Percentiles rank a stretch among this genome's conserved stretches.
These are phyloP conservation scores for Amphibolis antarctica DNA, from an alignment of 106 monocot species.

Conservation along the genomic window DNA sequence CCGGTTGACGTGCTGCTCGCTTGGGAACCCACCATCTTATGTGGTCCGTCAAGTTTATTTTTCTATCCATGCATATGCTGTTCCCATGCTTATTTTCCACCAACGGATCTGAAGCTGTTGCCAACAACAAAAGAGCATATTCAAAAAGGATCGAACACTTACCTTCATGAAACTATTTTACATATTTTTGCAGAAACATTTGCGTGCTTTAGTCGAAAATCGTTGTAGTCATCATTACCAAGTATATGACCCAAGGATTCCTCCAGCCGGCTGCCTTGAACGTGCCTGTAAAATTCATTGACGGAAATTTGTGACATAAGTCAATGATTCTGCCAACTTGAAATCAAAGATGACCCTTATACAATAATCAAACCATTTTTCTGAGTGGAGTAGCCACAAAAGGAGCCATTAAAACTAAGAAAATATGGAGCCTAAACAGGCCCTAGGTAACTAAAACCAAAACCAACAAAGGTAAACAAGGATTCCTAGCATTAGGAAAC, in stretches of 20 bases:
- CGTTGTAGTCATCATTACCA: conserved; percentile 33
- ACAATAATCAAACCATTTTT: too few relatives aligned
- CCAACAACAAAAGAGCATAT: conserved; percentile 3
- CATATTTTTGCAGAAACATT: neutral
- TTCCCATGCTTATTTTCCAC: conserved; percentile 40
- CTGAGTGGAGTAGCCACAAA: too few relatives aligned
- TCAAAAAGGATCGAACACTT: neutral
- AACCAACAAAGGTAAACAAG: too few relatives aligned
- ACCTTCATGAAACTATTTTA: neutral
- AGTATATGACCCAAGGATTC: conserved; percentile 49
- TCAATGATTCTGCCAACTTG: neutral
- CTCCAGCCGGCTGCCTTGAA: conserved; percentile 66
- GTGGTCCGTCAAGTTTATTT: conserved; percentile 69
- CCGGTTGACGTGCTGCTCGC: conserved; percentile 28
- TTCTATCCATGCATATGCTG: conserved; percentile 54
- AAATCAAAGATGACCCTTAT: too few relatives aligned
- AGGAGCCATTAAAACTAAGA: too few relatives aligned
- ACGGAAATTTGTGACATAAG: neutral
- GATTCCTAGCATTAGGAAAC: too few relatives aligned
- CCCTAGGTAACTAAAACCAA: too few relatives aligned
- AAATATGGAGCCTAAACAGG: too few relatives aligned
- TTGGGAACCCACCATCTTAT: conserved; percentile 84
- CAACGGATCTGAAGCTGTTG: conserved; percentile 36
- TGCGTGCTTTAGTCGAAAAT: conserved; percentile 9
- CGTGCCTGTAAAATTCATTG: conserved; percentile 27